These are phyloP conservation scores for Hyaloscypha finlandica DNA, from an alignment of 495 filamentous ascomycete genomes.

Conservation along the genomic window DNA sequence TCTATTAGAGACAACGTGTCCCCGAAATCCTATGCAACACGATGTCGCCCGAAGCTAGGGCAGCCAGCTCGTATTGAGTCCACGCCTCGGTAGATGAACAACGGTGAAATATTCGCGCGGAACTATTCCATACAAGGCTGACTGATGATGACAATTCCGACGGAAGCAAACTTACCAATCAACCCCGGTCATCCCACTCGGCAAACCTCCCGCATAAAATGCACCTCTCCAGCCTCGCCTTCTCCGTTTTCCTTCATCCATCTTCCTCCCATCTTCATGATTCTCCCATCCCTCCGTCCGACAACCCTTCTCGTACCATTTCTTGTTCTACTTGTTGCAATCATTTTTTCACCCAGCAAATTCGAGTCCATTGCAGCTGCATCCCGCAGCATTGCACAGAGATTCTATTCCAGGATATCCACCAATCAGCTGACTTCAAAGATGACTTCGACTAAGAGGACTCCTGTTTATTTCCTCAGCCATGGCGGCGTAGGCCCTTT, in stretches of 20 bases:
- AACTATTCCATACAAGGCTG: slow-evolving; percentile 6
- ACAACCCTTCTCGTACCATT: slow-evolving; percentile 7
- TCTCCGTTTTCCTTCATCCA: background rate
- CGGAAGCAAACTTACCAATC: background rate
- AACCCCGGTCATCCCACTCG: background rate
- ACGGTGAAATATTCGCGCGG: background rate
- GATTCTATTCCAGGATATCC: slow-evolving; percentile 5
- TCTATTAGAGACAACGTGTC: too few relatives aligned
- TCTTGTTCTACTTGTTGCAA: slow-evolving; percentile 8
- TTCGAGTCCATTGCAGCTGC: slow-evolving; percentile 6
- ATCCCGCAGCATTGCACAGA: slow-evolving; percentile 3
- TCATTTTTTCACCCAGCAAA: slow-evolving; percentile 20
- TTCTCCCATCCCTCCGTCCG: slow-evolving; percentile 4
- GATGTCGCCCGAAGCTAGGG: too few relatives aligned
- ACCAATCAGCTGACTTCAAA: slow-evolving; percentile 11
- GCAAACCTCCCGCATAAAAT: background rate
- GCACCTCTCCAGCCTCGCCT: slow-evolving; percentile 5
- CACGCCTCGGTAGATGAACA: too few relatives aligned
- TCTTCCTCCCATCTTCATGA: slow-evolving; percentile 3
- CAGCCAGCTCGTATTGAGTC: too few relatives aligned
- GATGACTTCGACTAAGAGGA: slow-evolving; percentile 16
- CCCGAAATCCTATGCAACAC: too few relatives aligned
- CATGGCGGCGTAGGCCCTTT: slow-evolving; percentile 67
- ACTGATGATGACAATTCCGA: slow-evolving; percentile 7
- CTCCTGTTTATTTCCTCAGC: slow-evolving; percentile 78